These are phyloP conservation scores for Carallia brachiata DNA, from an alignment of 345 rosid species.

Conservation along the genomic window DNA sequence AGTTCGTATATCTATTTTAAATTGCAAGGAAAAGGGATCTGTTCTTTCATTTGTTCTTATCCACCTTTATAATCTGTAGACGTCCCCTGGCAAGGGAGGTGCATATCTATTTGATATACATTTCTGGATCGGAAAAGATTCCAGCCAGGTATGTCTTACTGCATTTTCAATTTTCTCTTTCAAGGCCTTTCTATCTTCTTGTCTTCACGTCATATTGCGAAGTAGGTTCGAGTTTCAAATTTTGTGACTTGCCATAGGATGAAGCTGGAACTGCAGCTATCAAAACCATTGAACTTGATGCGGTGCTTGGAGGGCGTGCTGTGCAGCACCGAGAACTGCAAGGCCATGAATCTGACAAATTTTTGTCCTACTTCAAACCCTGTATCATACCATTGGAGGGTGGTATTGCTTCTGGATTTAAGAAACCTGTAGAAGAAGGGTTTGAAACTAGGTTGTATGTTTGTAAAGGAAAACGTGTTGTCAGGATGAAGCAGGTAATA, in stretches of 20 bases:
- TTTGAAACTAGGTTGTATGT: constrained; percentile 86
- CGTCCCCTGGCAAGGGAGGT: constrained; percentile 77
- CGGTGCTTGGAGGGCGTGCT: constrained; percentile 96
- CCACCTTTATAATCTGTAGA: constrained; percentile 42
- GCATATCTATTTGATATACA: constrained; percentile 80
- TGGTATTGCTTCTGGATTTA: constrained; percentile 95
- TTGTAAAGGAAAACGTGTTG: constrained; percentile 85
- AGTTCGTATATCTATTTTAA: not conserved
- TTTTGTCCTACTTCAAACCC: constrained; percentile 95
- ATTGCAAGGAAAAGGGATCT: not conserved
- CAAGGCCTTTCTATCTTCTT: constrained; percentile 3
- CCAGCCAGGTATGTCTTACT: constrained; percentile 70
- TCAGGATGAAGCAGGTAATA: constrained; percentile 92
- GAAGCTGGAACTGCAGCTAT: constrained; percentile 99
- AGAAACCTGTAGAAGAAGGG: constrained; percentile 68
- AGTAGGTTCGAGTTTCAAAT: constrained; percentile 16
- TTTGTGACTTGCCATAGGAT: constrained; percentile 48
- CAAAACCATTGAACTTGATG: constrained; percentile 95
- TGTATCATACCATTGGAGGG: constrained; percentile 95
- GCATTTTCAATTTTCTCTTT: constrained; percentile 7
- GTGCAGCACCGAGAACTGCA: constrained; percentile 96
- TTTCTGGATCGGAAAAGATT: constrained; percentile 97
- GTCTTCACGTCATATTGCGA: constrained; percentile 5
- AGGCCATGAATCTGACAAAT: constrained; percentile 95
- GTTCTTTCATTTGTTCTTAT: constrained; percentile 8